phyloP scores from a whole-genome alignment of 208 protist species.

The Trypanosoma mega region DNA sequence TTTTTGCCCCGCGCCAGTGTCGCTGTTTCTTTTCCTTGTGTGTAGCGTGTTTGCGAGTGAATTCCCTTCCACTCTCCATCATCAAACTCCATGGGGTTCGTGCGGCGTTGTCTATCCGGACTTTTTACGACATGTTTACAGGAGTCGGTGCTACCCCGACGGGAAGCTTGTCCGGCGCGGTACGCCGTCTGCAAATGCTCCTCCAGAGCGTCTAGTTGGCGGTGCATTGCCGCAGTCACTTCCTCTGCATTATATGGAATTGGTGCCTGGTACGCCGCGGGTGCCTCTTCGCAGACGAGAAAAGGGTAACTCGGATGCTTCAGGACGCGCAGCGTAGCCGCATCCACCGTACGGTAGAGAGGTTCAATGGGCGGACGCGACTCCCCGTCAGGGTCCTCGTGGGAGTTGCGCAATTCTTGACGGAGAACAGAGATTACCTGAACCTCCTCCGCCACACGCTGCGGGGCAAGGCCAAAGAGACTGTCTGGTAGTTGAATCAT shows the following conservation, averaged over 20 bases:
- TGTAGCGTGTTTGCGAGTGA: too few relatives aligned
- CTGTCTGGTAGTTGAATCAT: too few relatives aligned
- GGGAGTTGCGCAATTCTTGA: slow-evolving; percentile 22
- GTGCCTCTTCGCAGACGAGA: slow-evolving; percentile 76
- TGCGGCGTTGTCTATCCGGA: too few relatives aligned
- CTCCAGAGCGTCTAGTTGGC: slow-evolving; percentile 58
- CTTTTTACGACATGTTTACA: too few relatives aligned
- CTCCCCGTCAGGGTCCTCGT: slow-evolving; percentile 18
- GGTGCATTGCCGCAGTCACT: slow-evolving; percentile 50
- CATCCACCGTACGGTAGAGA: slow-evolving; percentile 67
- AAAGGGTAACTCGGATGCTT: slow-evolving; percentile 83
- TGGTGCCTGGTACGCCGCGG: slow-evolving; percentile 68
- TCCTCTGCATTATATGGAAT: slow-evolving; percentile 76
- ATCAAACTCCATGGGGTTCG: too few relatives aligned
- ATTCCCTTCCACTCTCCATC: too few relatives aligned
- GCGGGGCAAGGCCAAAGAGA: not conserved
- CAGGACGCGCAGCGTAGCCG: slow-evolving; percentile 51
- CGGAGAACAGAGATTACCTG: slow-evolving; percentile 15
- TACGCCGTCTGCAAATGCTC: slow-evolving; percentile 40
- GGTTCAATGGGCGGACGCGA: slow-evolving; percentile 22
- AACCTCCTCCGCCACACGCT: slow-evolving; percentile 15
- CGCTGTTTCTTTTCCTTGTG: too few relatives aligned
- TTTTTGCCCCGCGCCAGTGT: too few relatives aligned
- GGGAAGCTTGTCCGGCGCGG: too few relatives aligned
- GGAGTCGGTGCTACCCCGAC: too few relatives aligned